phyloP scores from a whole-genome alignment of 2,329 filamentous ascomycete species.

The Colletotrichum musae region DNA sequence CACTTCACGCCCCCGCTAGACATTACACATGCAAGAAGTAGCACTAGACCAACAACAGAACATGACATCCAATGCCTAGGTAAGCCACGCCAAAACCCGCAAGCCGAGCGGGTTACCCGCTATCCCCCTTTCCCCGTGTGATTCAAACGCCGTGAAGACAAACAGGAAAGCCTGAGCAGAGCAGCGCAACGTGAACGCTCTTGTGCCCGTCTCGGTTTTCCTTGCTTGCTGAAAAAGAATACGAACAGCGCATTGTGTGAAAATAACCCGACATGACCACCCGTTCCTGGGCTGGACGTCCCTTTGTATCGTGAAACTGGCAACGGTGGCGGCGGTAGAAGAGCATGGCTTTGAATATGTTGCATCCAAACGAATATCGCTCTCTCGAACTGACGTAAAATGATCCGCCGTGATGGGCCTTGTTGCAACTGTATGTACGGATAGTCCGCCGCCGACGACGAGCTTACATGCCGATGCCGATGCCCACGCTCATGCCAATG shows the following conservation, averaged over 20 bases:
- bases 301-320: constrained; percentile 1
- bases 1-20: constrained; percentile 3
- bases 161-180: not conserved
- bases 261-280: not conserved
- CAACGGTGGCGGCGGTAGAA: not conserved
- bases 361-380: constrained; percentile 6
- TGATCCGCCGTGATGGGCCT: not conserved
- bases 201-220: constrained; percentile 1
- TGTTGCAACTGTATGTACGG: not conserved
- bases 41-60: not conserved
- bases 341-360: constrained; percentile 13
- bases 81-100: not conserved
- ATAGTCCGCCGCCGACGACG: too few relatives aligned
- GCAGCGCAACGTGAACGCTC: too few relatives aligned
- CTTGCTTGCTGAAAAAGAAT: not conserved
- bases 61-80: constrained; percentile 14
- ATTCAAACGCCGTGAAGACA: constrained; percentile 8
- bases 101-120: not conserved
- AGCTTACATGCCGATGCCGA: constrained; percentile 35
- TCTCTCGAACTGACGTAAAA: not conserved
- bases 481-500: constrained; percentile 42
- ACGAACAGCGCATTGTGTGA: not conserved
- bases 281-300: too few relatives aligned
- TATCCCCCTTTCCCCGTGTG: not conserved
- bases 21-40: constrained; percentile 15